These are phyloP conservation scores for Tulasnella sp. DNA, from an alignment of 768 basidiomycete species.

Conservation along the genomic window DNA sequence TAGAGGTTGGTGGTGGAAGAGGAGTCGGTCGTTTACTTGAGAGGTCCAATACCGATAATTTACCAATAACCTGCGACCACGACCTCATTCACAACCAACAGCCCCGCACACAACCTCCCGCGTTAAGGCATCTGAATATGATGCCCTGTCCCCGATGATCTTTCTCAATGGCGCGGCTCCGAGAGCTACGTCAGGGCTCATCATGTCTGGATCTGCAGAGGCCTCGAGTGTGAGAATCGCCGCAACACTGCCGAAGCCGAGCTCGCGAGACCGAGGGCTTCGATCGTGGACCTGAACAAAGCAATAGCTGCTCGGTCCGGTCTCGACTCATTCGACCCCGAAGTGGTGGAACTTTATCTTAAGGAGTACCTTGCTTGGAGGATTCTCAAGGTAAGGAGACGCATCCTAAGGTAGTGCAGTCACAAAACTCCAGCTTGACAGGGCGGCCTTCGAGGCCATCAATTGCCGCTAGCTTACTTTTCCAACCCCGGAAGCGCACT, in stretches of 20 bases:
- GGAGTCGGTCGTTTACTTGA: not conserved
- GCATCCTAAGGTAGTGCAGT: not conserved
- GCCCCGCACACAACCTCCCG: no score
- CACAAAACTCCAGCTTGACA: not conserved
- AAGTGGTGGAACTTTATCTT: not conserved
- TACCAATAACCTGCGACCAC: no score
- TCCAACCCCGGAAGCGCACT: not conserved
- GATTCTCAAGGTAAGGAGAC: constrained; percentile 10
- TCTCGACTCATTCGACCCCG: constrained; percentile 5
- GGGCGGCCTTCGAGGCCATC: not conserved
- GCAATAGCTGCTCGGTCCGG: not conserved
- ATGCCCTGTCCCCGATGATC: not conserved
- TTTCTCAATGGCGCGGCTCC: not conserved
- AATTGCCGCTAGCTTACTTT: not conserved
- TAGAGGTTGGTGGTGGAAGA: not conserved
- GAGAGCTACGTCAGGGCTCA: not conserved
- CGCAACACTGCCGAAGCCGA: not conserved
- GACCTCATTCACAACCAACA: no score
- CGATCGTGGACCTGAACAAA: not conserved
- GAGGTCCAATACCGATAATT: no score
- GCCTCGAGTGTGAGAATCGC: constrained; percentile 14
- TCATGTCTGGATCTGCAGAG: not conserved
- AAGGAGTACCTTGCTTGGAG: constrained; percentile 1
- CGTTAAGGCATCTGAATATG: no score
- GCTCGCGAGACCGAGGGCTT: not conserved